Evolutionary conservation across 371 early-diverging fungal genomes (phyloP).

Genomic region (Gilbertella persicaria): DNA sequence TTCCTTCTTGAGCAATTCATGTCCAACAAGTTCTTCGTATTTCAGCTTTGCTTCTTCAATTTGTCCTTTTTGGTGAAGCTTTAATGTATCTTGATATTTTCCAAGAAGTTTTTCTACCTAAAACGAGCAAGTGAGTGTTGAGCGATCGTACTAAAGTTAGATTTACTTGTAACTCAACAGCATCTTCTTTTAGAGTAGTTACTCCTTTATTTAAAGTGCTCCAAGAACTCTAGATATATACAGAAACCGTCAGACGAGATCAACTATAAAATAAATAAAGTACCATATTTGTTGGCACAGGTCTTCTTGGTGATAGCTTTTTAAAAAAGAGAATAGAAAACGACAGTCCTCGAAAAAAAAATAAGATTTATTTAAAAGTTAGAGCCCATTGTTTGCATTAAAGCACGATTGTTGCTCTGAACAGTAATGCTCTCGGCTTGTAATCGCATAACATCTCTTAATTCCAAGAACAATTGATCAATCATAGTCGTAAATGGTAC

Average conservation of each 20-base stretch:
- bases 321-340: no score
- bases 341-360: no score
- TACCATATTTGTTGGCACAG: no score
- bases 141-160: not conserved
- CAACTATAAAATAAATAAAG: no score
- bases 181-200: constrained; percentile 23
- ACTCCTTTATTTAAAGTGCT: constrained; percentile 35
- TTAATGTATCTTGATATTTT: constrained; percentile 50
- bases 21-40: constrained; percentile 47
- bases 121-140: not conserved
- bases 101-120: constrained; percentile 56
- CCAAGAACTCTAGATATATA: constrained; percentile 37
- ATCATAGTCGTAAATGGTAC: constrained; percentile 37
- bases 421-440: constrained; percentile 39
- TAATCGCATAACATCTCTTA: constrained; percentile 50
- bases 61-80: constrained; percentile 50
- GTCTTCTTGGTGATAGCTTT: no score
- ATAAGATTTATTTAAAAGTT: not conserved
- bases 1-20: constrained; percentile 45
- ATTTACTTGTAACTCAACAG: constrained; percentile 37
- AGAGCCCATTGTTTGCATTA: constrained; percentile 6
- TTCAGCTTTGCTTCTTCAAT: constrained; percentile 38
- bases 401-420: constrained; percentile 12
- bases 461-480: constrained; percentile 45
- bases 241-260: not conserved